A percentile compares a stretch with the other conserved stretches of the same genome.
Conservation (phyloP, 2,329 filamentous ascomycete species). For the Niveomyces coronatus region DNA sequence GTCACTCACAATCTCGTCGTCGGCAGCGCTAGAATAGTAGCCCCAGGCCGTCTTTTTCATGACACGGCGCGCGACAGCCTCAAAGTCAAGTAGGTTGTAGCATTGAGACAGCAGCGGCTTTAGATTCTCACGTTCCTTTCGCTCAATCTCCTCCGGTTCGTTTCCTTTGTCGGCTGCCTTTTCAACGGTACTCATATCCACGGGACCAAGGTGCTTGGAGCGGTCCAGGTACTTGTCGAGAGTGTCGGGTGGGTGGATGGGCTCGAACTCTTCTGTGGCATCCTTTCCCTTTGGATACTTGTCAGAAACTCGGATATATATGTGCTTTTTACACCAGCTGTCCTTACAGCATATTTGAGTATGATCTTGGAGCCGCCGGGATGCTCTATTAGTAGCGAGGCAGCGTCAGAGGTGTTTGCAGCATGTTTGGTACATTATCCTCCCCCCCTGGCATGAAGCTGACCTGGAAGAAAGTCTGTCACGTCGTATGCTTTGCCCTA, state of each 20-base stretch:
- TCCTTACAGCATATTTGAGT: slow-evolving; percentile 71
- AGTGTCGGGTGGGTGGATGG: slow-evolving; percentile 80
- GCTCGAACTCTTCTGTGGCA: slow-evolving; percentile 84
- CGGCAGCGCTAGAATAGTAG: slow-evolving; percentile 87
- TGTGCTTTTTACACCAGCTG: not conserved
- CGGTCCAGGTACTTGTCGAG: slow-evolving; percentile 74
- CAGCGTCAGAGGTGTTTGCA: not conserved
- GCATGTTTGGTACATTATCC: no score
- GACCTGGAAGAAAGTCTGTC: slow-evolving; percentile 74
- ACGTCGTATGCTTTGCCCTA: slow-evolving; percentile 79
- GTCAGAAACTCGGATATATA: not conserved
- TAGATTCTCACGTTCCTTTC: slow-evolving; percentile 60
- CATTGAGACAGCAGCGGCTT: slow-evolving; percentile 80
- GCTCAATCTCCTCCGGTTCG: slow-evolving; percentile 44
- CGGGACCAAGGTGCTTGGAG: slow-evolving; percentile 79
- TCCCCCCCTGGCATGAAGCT: slow-evolving; percentile 12
- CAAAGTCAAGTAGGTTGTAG: slow-evolving; percentile 93
- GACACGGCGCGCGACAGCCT: slow-evolving; percentile 75
- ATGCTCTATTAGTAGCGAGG: slow-evolving; percentile 53
- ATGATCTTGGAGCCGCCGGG: slow-evolving; percentile 89
- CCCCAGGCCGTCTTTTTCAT: slow-evolving; percentile 98
- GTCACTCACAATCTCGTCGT: slow-evolving; percentile 31
- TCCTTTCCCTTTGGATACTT: slow-evolving; percentile 57
- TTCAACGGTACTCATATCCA: slow-evolving; percentile 77
- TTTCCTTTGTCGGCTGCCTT: slow-evolving; percentile 62